Base-by-base conservation (phyloP, 768 basidiomycete genomes). In the Rhodosporidiobolus odoratus region DNA sequence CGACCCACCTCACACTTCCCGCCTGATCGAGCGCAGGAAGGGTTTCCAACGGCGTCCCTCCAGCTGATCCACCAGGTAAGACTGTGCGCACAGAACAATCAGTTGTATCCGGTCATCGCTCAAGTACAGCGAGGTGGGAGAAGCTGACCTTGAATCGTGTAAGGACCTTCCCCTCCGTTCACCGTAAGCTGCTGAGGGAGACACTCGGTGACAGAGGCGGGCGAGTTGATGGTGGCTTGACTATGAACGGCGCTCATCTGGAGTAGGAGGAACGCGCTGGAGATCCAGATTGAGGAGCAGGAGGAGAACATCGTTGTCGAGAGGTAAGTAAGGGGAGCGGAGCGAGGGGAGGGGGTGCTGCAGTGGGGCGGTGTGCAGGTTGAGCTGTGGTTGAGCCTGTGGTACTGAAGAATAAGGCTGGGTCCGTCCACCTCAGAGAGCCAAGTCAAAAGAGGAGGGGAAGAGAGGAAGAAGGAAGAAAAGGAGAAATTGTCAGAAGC, bases 101-200 rank as follows among this genome's bases (percentile, higher is more conserved):
- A n/a, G n/a, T n/a, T n/a, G n/a, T n/a, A n/a, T n/a, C 43, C 10
- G 12, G 8, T 50, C 13, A 50, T 8, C n/a, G 48, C 48, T 50
- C 12, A 50, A 43, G 43, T 21, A 12, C 43, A 17, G 48, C 27
- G 52, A 4, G 34, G 35, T 10, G 35, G 30, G 34, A 58, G 38
- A 50, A 50, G 23, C 12, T 5, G 23, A 58, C 57, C 57, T 19
- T 43, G 35, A n/a, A 62, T 35, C 5, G 30, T 34, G 37, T 62
- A 62, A 10, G 61, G 61, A 34, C 48, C 34, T 12, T 10, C 25
- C 8, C 61, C 61, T 3, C 61, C 61, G 32, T 27, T 52, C 34
- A 62, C 35, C 12, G 45, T 23, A 45, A 62, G 47, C 61, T 62
- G 61, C n/a, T 52, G 48, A n/a, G 61, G 61, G 34, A 35, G 35